These are phyloP conservation scores for Xylaria nigripes DNA, from an alignment of 495 filamentous ascomycete species.

Conservation along the genomic window DNA sequence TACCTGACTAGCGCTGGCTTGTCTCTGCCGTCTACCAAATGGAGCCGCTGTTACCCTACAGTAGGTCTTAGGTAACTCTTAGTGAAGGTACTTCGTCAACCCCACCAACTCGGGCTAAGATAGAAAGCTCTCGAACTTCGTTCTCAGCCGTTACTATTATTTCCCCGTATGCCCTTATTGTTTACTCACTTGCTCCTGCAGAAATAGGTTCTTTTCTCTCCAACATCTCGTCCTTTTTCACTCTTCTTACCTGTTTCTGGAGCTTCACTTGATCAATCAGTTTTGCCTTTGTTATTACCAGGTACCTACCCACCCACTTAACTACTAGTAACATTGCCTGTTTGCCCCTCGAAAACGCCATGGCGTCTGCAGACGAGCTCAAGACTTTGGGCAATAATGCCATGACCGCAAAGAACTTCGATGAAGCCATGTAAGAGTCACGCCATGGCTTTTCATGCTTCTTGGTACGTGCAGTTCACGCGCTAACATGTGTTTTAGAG, in stretches of 20 bases:
- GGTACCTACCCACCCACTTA: too few species aligned
- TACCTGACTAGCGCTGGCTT: too few species aligned
- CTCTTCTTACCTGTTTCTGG: not conserved
- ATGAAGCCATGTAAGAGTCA: conserved; percentile 79
- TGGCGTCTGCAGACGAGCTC: conserved; percentile 53
- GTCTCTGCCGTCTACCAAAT: too few species aligned
- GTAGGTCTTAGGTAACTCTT: too few species aligned
- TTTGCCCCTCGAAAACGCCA: conserved; percentile 7
- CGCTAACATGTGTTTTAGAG: conserved; percentile 54
- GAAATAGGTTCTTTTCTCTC: not conserved
- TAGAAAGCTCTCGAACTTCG: conserved; percentile 29
- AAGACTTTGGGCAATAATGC: conserved; percentile 98
- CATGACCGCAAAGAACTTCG: conserved; percentile 91
- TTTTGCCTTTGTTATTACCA: not conserved
- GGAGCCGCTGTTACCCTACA: too few species aligned
- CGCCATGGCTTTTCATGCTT: not conserved
- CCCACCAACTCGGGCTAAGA: conserved; percentile 7
- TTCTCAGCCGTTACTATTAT: conserved; percentile 5
- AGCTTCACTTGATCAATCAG: not conserved
- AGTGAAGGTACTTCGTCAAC: too few species aligned
- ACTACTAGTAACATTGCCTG: too few species aligned
- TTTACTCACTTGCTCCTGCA: not conserved
- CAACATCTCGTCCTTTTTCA: not conserved
- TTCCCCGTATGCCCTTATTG: not conserved
- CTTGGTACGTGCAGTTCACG: not conserved